Evolutionary conservation across 805 yeast genomes (phyloP), one percentile per base, ranked within the genome.

Genomic region (Nakazawaea wickerhamii): DNA sequence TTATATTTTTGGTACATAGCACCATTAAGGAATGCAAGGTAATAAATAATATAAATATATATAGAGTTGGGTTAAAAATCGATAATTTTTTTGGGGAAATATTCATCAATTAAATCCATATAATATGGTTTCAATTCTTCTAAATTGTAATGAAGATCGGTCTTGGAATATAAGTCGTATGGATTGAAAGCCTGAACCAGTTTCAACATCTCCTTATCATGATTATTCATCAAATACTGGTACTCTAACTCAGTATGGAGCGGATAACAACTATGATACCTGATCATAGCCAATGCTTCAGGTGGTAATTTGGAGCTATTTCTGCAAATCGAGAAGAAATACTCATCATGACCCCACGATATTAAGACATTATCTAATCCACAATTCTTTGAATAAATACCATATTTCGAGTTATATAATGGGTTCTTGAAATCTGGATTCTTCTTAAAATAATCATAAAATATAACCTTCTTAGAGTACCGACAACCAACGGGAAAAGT

Each of bases 281-380:
- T 59, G 37, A 81, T 81, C 85, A 81, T 81, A 1, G 88, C 87
- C 41, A 81, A 62, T 0, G 75, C 88, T 55, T 80, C 83, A 6
- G 70, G 72, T 2, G 87, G 86, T 36, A 81, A 61, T 1, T 70
- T 73, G 11, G 84, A 78, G 52, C 78, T 81, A 44, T 68, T 66
- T 55, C 79, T 81, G 10, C 85, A 85, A 25, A 81, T 64, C 53
- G 81, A 85, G 50, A 80, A 81, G 84, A 81, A 79, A 59, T 81
- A 81, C 54, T 81, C 89, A 56, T 81, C 89, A 53, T 81, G 89
- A 4, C 89, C 89, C 88, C 87, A 81, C 43, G 84, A 77, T 32
- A 81, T 58, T 83, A 81, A 79, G 21, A 81, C 84, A 31, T 77
- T 76, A 45, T 77, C 84, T 27, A 81, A 57, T 0, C 89, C 89